Evolutionary conservation across 106 monocot species (phyloP).

Genomic region (Apostasia ramifera): DNA sequence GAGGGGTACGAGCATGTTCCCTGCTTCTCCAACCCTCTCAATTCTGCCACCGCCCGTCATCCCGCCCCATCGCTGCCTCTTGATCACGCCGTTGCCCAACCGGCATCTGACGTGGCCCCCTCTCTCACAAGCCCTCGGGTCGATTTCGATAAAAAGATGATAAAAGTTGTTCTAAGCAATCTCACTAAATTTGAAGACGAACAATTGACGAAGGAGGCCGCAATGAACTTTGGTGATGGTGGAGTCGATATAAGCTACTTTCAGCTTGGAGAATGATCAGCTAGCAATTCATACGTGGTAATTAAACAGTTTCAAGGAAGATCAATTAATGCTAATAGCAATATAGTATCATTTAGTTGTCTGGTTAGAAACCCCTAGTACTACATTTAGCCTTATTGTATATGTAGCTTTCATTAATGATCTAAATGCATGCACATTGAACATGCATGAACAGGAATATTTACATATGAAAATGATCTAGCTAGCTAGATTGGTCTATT

Average conservation of each 20-base stretch:
- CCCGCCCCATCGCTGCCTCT: slow-evolving; percentile 1
- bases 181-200: slow-evolving; percentile 22
- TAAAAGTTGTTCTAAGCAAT: slow-evolving; percentile 30
- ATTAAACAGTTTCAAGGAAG: too few relatives aligned
- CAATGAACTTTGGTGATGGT: neutral
- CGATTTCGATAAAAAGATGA: slow-evolving; percentile 14
- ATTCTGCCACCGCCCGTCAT: neutral
- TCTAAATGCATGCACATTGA: too few relatives aligned
- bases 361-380: too few relatives aligned
- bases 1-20: slow-evolving; percentile 60
- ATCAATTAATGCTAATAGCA: too few relatives aligned
- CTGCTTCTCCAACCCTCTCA: slow-evolving; percentile 71
- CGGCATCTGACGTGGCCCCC: neutral
- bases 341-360: too few relatives aligned
- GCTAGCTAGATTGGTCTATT: too few relatives aligned
- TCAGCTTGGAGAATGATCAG: neutral
- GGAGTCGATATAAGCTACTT: neutral
- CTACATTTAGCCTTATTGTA: too few relatives aligned
- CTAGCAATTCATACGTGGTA: too few relatives aligned
- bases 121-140: neutral
- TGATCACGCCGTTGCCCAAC: neutral
- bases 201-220: neutral
- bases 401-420: too few relatives aligned
- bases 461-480: too few relatives aligned
- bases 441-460: too few relatives aligned